Base-by-base conservation (phyloP, 2,329 filamentous ascomycete species). In the Phoma sp. region DNA sequence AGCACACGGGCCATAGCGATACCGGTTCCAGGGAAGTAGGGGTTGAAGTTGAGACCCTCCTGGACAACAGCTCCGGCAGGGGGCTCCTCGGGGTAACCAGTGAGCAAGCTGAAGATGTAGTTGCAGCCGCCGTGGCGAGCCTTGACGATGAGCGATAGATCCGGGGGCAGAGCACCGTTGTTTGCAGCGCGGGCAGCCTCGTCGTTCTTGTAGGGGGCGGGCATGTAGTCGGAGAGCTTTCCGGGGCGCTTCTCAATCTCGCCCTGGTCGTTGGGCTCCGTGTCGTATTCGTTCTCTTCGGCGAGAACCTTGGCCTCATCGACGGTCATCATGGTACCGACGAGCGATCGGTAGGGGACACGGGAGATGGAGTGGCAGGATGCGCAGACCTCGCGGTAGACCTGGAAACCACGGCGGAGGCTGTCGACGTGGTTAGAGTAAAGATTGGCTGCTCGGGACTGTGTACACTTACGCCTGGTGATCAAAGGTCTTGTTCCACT, bases 1-100 rank as follows among this genome's bases (percentile, higher is more conserved):
- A 99, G 87, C 59, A 98, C 95, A 87, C 95, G 94, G 71, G 89
- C 94, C 95, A 99, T 99, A 73, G 91, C 95, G 78, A 99, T 99
- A 76, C 94, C 94, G 69, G 95, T 98, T 76, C 95, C 95, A 55
- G 95, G 95, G 88, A 99, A 99, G 85, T 97, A 99, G 58, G 95
- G 95, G 87, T 99, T 99, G 88, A 99, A 99, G 88, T 98, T 97
- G 80, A 99, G 88, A 74, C 95, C 95, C 60, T 88, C 87, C 70
- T 88, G 88, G 57, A 99, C 89, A 70, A 85, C 82, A 61, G 91
- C 92, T 76, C 95, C 95, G 46, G 95, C 91, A 49, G 95, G 95
- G 57, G 92, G 85, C 81, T 99, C 95, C 68, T 99, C 95, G 58
- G 95, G 95, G 81, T 99, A 99, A 69, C 95, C 95, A 52, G 95